Conservation (phyloP, 805 yeast species). For the Ogataea parapolymorpha region DNA sequence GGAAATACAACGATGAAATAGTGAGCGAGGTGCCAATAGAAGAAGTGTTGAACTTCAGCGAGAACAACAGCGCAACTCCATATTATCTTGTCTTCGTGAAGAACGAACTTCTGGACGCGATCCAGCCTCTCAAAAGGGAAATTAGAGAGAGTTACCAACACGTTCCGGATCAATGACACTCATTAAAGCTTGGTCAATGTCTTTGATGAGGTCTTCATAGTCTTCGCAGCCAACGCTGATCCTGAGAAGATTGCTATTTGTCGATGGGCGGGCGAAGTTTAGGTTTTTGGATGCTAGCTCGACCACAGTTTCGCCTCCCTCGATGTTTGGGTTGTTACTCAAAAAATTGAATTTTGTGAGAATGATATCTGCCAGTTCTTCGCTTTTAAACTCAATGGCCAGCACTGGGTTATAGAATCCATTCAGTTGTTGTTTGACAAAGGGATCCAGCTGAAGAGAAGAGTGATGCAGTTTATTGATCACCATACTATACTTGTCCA, state of each 20-base stretch:
- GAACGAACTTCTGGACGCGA: conserved; percentile 52
- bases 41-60: conserved; percentile 64
- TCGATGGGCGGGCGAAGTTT: conserved; percentile 24
- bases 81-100: conserved; percentile 84
- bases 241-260: conserved; percentile 36
- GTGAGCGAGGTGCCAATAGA: conserved; percentile 73
- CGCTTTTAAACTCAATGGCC: conserved; percentile 37
- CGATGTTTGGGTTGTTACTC: conserved; percentile 45
- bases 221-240: conserved; percentile 55
- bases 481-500: conserved; percentile 33
- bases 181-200: conserved; percentile 40
- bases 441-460: conserved; percentile 42
- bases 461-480: conserved; percentile 40
- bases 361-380: conserved; percentile 37
- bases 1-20: conserved; percentile 93
- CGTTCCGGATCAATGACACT: conserved; percentile 14
- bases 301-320: conserved; percentile 51
- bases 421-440: conserved; percentile 39
- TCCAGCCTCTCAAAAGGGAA: conserved; percentile 64
- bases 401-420: conserved; percentile 47
- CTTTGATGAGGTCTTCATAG: conserved; percentile 47
- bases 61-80: conserved; percentile 86
- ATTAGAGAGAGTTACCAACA: conserved; percentile 12
- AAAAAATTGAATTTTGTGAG: conserved; percentile 47
- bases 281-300: conserved; percentile 39